Conservation (phyloP, 1,139 yeast genomes). For the Arxiozyma bovina region DNA sequence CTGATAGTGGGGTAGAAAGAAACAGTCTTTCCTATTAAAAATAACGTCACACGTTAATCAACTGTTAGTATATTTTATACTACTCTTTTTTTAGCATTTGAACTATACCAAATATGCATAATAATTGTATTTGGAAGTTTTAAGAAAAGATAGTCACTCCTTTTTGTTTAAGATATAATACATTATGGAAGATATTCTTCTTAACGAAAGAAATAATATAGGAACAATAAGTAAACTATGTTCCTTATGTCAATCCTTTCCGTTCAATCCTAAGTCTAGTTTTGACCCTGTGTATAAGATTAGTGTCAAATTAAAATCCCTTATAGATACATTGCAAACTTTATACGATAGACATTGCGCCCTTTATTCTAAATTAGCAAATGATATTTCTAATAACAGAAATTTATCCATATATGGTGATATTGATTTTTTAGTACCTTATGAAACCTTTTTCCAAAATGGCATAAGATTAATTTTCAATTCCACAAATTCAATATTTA, state of each 20-base stretch:
- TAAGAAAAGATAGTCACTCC: not conserved
- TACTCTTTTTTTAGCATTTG: not conserved
- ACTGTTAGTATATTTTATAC: too few species aligned
- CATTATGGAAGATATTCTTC: not conserved
- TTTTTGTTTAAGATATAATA: not conserved
- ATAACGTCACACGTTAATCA: too few species aligned
- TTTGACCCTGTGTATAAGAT: constrained; percentile 5
- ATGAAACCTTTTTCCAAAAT: constrained; percentile 5
- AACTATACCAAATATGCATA: too few species aligned
- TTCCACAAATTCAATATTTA: not conserved
- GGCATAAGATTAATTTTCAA: constrained; percentile 4
- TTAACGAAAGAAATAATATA: constrained; percentile 1
- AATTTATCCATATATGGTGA: not conserved
- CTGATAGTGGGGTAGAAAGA: not conserved
- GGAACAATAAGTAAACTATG: not conserved
- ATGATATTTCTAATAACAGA: not conserved
- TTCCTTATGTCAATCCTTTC: constrained; percentile 2
- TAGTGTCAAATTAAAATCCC: not conserved
- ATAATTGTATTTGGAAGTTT: not conserved
- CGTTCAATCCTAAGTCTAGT: constrained; percentile 4
- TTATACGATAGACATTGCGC: constrained; percentile 2
- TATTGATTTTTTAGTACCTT: not conserved
- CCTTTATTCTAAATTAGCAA: not conserved
- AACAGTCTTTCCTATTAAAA: not conserved
- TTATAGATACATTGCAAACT: not conserved